Conservation (phyloP, 352 stramenopile genomes). For the Phytopythium cucurbitacearum region DNA sequence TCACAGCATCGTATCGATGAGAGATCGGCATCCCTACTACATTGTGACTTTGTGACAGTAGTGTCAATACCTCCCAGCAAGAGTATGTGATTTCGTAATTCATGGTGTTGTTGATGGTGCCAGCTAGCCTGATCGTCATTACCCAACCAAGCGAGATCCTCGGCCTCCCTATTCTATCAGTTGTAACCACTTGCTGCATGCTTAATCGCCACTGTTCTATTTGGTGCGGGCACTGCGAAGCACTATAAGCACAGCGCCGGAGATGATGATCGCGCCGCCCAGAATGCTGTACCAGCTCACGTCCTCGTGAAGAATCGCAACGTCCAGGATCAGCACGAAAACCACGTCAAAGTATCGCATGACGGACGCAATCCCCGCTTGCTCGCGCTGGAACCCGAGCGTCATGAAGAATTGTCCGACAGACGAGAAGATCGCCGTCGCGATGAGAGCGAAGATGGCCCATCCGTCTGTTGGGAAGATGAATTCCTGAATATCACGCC, state of each 20-base stretch:
- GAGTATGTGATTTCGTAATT: too few relatives aligned
- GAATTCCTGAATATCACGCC: slow-evolving; percentile 7
- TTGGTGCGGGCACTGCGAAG: slow-evolving; percentile 26
- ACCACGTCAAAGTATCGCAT: slow-evolving; percentile 73
- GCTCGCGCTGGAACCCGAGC: slow-evolving; percentile 51
- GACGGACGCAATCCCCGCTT: slow-evolving; percentile 54
- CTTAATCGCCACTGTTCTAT: slow-evolving; percentile 6
- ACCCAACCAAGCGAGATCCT: too few relatives aligned
- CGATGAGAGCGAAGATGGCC: slow-evolving; percentile 39
- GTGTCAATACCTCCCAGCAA: too few relatives aligned
- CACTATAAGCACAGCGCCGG: slow-evolving; percentile 40
- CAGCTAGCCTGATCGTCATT: too few relatives aligned
- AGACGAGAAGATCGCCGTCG: slow-evolving; percentile 39
- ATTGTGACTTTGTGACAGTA: too few relatives aligned
- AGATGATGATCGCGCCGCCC: slow-evolving; percentile 42
- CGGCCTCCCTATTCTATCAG: too few relatives aligned
- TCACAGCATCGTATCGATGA: too few relatives aligned
- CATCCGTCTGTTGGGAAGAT: slow-evolving; percentile 11
- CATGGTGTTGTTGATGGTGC: too few relatives aligned
- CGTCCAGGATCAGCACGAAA: slow-evolving; percentile 58
- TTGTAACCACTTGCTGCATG: too few relatives aligned
- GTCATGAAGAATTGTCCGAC: slow-evolving; percentile 54
- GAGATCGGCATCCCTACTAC: too few relatives aligned
- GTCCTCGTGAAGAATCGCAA: slow-evolving; percentile 37
- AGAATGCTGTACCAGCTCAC: slow-evolving; percentile 51